Conservation (phyloP, 208 protist species). For the Wallacemonas sp. region DNA sequence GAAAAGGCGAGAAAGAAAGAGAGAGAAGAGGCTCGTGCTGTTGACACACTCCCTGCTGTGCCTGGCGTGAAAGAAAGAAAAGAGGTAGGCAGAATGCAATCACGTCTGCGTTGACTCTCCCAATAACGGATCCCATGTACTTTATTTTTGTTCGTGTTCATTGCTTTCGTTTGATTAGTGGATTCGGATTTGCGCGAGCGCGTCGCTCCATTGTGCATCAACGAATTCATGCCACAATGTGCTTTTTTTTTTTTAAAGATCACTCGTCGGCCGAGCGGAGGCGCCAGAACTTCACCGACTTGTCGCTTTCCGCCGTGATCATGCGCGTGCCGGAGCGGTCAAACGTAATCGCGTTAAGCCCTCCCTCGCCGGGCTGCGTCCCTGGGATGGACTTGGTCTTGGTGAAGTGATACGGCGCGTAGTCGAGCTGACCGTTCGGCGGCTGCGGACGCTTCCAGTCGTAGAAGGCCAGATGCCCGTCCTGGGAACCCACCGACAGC, state of each 20-base stretch:
- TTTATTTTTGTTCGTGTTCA: too few relatives aligned
- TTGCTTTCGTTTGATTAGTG: too few relatives aligned
- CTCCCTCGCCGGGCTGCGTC: conserved; percentile 87
- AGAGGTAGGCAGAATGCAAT: too few relatives aligned
- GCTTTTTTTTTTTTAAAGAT: too few relatives aligned
- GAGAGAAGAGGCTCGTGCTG: too few relatives aligned
- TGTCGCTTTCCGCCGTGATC: conserved; percentile 98
- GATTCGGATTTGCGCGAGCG: too few relatives aligned
- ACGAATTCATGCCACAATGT: not conserved
- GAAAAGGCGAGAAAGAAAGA: too few relatives aligned
- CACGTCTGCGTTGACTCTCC: too few relatives aligned
- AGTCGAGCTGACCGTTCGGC: conserved; percentile 16
- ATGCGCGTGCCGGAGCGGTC: conserved; percentile 97
- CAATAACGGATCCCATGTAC: too few relatives aligned
- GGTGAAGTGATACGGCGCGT: conserved; percentile 80
- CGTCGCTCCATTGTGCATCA: too few relatives aligned
- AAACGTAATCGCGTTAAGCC: conserved; percentile 92
- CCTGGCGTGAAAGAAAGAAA: too few relatives aligned
- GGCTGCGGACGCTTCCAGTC: conserved; percentile 96
- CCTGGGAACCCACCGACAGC: conserved; percentile 94
- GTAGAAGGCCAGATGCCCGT: conserved; percentile 94
- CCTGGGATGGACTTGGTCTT: conserved; percentile 83
- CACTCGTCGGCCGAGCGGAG: conserved; percentile 21
- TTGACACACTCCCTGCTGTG: too few relatives aligned
- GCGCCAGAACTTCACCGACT: conserved; percentile 96